Evolutionary conservation across 176 grass and related monocot species (phyloP).

Genomic region (Zea luxurians): DNA sequence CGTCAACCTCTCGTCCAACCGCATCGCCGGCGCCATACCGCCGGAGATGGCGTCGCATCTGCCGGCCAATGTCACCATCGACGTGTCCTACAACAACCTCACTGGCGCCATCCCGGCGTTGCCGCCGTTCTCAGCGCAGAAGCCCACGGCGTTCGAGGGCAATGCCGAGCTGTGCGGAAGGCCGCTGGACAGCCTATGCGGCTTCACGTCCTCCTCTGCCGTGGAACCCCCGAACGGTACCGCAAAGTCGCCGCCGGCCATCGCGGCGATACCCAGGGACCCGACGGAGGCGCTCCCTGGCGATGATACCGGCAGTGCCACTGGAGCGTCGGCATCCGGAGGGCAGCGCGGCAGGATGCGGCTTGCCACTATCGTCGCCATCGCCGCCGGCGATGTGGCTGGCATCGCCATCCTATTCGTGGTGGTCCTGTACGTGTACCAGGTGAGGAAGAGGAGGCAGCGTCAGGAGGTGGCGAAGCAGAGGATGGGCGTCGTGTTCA

Average conservation of each 20-base stretch:
- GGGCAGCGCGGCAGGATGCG: conserved; percentile 38
- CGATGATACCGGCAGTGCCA: background rate
- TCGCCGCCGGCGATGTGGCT: conserved; percentile 59
- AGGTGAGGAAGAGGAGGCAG: conserved; percentile 57
- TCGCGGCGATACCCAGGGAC: conserved; percentile 75
- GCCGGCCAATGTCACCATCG: conserved; percentile 63
- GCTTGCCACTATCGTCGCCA: conserved; percentile 54
- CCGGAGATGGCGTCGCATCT: conserved; percentile 54
- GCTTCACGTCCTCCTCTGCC: conserved; percentile 51
- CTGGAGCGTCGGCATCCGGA: background rate
- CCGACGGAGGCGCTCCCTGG: conserved; percentile 38
- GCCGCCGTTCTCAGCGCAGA: conserved; percentile 54
- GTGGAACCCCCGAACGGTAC: conserved; percentile 35
- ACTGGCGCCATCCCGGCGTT: conserved; percentile 62
- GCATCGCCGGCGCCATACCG: conserved; percentile 62
- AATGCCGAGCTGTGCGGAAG: conserved; percentile 71
- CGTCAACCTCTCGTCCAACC: conserved; percentile 80
- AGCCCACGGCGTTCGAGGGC: conserved; percentile 58
- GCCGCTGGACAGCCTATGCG: conserved; percentile 62
- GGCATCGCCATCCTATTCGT: conserved; percentile 55
- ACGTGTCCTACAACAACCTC: conserved; percentile 82
- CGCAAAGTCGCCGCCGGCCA: conserved; percentile 69
- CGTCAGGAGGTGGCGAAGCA: conserved; percentile 36
- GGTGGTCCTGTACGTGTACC: conserved; percentile 68
- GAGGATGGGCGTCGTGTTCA: conserved; percentile 48